These are phyloP conservation scores for Botrytis fabae DNA, from an alignment of 2,329 filamentous ascomycete genomes.

Conservation along the genomic window DNA sequence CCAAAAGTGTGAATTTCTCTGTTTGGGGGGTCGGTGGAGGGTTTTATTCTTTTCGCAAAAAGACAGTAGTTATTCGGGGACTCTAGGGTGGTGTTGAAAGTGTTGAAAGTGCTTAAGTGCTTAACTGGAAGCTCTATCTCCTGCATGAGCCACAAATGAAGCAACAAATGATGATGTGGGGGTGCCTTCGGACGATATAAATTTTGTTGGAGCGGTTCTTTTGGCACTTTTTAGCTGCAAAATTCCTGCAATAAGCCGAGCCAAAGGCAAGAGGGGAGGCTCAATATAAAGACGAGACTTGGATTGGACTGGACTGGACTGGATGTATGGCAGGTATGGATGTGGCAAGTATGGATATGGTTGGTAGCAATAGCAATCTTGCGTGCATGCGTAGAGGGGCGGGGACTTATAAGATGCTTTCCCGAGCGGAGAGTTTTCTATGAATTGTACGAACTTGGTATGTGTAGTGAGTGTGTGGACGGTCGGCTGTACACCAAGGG, in stretches of 20 bases:
- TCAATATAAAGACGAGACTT: neutral
- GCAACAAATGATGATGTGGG: conserved; percentile 11
- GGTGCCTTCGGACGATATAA: conserved; percentile 8
- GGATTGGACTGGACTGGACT: neutral
- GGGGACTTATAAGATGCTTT: conserved; percentile 19
- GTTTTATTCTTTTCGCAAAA: conserved; percentile 19
- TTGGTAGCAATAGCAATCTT: neutral
- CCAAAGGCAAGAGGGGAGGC: neutral
- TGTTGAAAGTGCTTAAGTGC: no score
- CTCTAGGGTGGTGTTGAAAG: conserved; percentile 5
- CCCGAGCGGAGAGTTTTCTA: conserved; percentile 13
- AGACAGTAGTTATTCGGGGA: neutral
- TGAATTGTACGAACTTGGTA: neutral
- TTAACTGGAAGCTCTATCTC: conserved; percentile 22
- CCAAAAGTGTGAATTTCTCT: neutral
- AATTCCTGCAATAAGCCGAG: neutral
- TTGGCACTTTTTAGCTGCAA: conserved; percentile 16
- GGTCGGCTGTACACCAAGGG: neutral
- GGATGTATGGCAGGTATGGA: neutral
- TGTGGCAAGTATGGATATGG: neutral
- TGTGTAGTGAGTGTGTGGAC: conserved; percentile 10
- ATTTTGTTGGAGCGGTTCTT: conserved; percentile 7
- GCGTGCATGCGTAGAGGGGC: conserved; percentile 22
- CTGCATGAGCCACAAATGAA: conserved; percentile 22
- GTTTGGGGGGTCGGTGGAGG: conserved; percentile 11